Conservation (phyloP, 345 rosid species). For the Bruguiera gymnorhiza region DNA sequence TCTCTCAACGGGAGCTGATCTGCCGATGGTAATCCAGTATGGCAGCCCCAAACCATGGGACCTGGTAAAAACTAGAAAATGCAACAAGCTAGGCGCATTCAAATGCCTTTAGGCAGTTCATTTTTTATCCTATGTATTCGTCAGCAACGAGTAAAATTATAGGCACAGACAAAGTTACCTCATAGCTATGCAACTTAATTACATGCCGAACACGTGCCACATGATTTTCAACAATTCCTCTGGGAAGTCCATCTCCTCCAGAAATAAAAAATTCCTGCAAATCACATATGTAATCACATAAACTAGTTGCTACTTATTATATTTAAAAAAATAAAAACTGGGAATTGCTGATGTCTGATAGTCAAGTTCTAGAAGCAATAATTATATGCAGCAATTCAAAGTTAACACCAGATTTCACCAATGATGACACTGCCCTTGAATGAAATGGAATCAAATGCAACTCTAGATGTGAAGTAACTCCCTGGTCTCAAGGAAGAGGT, state of each 20-base stretch:
- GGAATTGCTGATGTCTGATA: neutral
- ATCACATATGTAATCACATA: conserved; percentile 3
- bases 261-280: conserved; percentile 89
- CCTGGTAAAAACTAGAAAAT: no score
- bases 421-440: neutral
- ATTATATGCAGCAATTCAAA: neutral
- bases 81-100: no score
- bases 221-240: conserved; percentile 96
- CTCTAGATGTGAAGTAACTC: neutral
- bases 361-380: neutral
- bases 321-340: neutral
- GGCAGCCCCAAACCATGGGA: no score
- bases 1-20: no score
- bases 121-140: no score
- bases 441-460: neutral
- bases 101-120: no score
- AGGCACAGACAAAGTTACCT: conserved; percentile 47
- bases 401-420: neutral
- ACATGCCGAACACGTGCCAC: conserved; percentile 76
- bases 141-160: neutral
- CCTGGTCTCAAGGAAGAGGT: neutral
- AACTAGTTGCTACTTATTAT: neutral
- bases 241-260: conserved; percentile 96
- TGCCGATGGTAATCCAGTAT: no score
- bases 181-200: conserved; percentile 70